Base-by-base conservation (phyloP, 2,329 filamentous ascomycete species). In the Simplicillium aogashimaense region DNA sequence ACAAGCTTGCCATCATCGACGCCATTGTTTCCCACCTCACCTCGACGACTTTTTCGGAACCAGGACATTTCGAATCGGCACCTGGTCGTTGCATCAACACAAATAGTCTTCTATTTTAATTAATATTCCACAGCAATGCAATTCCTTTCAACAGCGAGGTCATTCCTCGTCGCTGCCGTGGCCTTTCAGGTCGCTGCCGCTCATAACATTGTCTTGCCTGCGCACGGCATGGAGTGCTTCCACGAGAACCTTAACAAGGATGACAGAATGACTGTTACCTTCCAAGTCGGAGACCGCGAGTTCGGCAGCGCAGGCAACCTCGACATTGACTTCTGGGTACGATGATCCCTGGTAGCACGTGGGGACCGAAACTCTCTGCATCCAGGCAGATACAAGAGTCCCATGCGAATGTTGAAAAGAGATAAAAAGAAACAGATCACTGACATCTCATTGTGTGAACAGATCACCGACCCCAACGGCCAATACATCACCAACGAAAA, bases 251-350 rank as follows among this genome's bases (percentile, higher is more conserved):
- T 98, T 44, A 90, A 94, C 70, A 78, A 76, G 61, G 92, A 95
- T 64, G 92, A 98, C 70, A 86, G 83, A 65, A 98, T 98, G 92
- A 95, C 88, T 8, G 89, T 98, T 44, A 94, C 89, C 25, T 98
- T 94, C 74, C 92, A 97, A 69, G 90, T 97, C 43, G 92, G 92
- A 58, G 92, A 98, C 61, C 74, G 90, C 51, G 92, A 98, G 61
- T 95, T 95, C 65, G 90, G 90, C 38, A 86, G 85, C 39, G 89
- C 88, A 43, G 90, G 90, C 29, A 97, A 95, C 58, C 70, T 98
- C 44, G 89, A 97, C 52, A 83, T 98, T 57, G 92, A 98, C 64
- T 98, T 98, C 62, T 97, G 88, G 88, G 92, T 97, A 79, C 51
- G 79, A 34, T 9, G 12, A 37, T 32, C 3, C 50, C 29, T 53